Conservation (phyloP, 106 monocot genomes). For the Hemerocallis citrina region DNA sequence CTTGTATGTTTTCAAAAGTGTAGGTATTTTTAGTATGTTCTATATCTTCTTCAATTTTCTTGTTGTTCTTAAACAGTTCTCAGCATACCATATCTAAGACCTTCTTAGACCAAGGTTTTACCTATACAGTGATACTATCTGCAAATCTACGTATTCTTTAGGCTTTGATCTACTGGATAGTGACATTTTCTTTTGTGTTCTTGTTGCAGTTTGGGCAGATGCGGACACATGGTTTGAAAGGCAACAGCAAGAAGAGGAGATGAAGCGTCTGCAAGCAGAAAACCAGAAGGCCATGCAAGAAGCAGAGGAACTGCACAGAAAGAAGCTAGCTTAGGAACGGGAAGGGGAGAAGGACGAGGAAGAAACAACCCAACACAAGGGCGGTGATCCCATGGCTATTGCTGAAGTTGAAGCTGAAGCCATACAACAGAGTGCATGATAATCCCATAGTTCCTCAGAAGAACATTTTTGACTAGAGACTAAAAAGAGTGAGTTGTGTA, state of each 20-base stretch:
- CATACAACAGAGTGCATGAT: slow-evolving; percentile 9
- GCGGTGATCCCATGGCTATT: slow-evolving; percentile 56
- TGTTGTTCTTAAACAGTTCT: too few species aligned
- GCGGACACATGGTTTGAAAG: slow-evolving; percentile 97
- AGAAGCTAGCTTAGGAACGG: slow-evolving; percentile 71
- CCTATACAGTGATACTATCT: too few species aligned
- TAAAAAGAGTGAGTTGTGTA: too few species aligned
- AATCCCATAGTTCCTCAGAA: too few species aligned
- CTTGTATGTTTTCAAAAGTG: too few species aligned
- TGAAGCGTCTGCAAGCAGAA: slow-evolving; percentile 76
- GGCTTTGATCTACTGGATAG: not conserved
- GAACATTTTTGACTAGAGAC: too few species aligned
- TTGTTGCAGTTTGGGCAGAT: slow-evolving; percentile 79
- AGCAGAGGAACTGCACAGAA: slow-evolving; percentile 77
- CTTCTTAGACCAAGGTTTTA: too few species aligned
- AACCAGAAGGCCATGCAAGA: slow-evolving; percentile 71
- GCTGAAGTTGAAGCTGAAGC: slow-evolving; percentile 66
- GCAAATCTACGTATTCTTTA: too few species aligned
- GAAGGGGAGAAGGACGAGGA: slow-evolving; percentile 93
- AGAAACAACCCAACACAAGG: slow-evolving; percentile 36
- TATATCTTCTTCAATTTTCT: too few species aligned
- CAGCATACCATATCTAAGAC: too few species aligned
- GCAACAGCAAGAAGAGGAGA: slow-evolving; percentile 92
- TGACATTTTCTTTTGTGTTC: not conserved
- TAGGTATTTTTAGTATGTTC: too few species aligned